These are phyloP conservation scores for Suillus bovinus DNA, from an alignment of 768 basidiomycete species.

Conservation along the genomic window DNA sequence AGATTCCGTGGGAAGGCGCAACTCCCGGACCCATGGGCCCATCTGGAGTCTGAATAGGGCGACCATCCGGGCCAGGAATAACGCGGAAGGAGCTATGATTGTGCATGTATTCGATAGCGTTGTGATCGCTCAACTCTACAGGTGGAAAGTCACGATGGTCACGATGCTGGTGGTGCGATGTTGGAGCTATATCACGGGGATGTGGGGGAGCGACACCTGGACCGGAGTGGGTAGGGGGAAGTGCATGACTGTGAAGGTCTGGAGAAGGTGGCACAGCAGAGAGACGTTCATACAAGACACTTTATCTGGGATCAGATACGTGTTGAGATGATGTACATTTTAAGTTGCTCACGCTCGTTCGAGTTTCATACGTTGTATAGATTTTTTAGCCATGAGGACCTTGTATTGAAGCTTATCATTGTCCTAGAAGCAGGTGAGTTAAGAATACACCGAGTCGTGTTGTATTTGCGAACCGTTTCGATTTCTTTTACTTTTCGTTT, in stretches of 20 bases:
- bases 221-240: slow-evolving; percentile 34
- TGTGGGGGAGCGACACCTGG: slow-evolving; percentile 39
- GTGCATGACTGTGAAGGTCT: slow-evolving; percentile 43
- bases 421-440: slow-evolving; percentile 50
- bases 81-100: slow-evolving; percentile 49
- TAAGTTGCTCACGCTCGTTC: slow-evolving; percentile 75
- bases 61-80: slow-evolving; percentile 47
- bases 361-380: slow-evolving; percentile 83
- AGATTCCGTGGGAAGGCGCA: slow-evolving; percentile 38
- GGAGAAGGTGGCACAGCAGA: slow-evolving; percentile 60
- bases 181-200: slow-evolving; percentile 20
- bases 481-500: slow-evolving; percentile 89
- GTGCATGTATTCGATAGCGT: slow-evolving; percentile 50
- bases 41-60: slow-evolving; percentile 50
- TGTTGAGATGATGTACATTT: not conserved
- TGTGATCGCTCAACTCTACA: slow-evolving; percentile 48
- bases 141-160: slow-evolving; percentile 40
- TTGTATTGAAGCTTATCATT: slow-evolving; percentile 88
- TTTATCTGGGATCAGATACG: slow-evolving; percentile 36
- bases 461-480: slow-evolving; percentile 55
- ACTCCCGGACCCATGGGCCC: slow-evolving; percentile 44
- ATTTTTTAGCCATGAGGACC: slow-evolving; percentile 75
- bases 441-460: slow-evolving; percentile 6
- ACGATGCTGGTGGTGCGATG: slow-evolving; percentile 29
- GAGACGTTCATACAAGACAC: slow-evolving; percentile 80